A percentile compares a stretch with the other conserved stretches of the same genome.
These are phyloP conservation scores for Danielia oregonensis DNA, from an alignment of 805 yeast species.

Conservation along the genomic window DNA sequence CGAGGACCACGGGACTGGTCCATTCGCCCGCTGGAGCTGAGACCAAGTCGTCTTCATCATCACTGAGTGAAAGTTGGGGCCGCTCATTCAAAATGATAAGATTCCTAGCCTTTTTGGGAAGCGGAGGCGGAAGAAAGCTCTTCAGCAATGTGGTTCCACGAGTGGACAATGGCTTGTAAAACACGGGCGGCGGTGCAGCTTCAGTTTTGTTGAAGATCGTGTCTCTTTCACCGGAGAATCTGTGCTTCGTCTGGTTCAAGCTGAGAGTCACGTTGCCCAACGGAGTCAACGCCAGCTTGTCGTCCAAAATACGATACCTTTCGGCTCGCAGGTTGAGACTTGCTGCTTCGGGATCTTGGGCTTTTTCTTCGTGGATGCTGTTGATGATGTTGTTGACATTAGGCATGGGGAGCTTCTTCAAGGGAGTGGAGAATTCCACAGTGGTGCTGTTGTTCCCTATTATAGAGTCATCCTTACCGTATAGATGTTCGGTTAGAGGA, in stretches of 20 bases:
- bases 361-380: slow-evolving; percentile 3
- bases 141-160: slow-evolving; percentile 8
- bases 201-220: slow-evolving; percentile 1
- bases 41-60: slow-evolving; percentile 4
- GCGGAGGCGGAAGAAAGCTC: slow-evolving; percentile 11
- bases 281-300: background rate
- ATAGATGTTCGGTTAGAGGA: slow-evolving; percentile 6
- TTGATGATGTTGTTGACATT: slow-evolving; percentile 9
- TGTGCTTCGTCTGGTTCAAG: background rate
- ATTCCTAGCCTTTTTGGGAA: slow-evolving; percentile 7
- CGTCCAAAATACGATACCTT: background rate
- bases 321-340: background rate
- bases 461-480: slow-evolving; percentile 4
- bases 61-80: too few relatives aligned
- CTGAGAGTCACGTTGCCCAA: background rate
- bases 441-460: slow-evolving; percentile 3
- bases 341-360: background rate
- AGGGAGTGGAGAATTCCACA: slow-evolving; percentile 8
- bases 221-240: background rate
- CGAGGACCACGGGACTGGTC: slow-evolving; percentile 40
- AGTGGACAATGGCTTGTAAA: slow-evolving; percentile 6
- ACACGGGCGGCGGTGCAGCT: slow-evolving; percentile 3
- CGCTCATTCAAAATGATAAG: slow-evolving; percentile 7
- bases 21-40: slow-evolving; percentile 25
- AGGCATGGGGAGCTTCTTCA: slow-evolving; percentile 11